Conservation (phyloP, 2,329 filamentous ascomycete species). For the Fusarium multiceps region DNA sequence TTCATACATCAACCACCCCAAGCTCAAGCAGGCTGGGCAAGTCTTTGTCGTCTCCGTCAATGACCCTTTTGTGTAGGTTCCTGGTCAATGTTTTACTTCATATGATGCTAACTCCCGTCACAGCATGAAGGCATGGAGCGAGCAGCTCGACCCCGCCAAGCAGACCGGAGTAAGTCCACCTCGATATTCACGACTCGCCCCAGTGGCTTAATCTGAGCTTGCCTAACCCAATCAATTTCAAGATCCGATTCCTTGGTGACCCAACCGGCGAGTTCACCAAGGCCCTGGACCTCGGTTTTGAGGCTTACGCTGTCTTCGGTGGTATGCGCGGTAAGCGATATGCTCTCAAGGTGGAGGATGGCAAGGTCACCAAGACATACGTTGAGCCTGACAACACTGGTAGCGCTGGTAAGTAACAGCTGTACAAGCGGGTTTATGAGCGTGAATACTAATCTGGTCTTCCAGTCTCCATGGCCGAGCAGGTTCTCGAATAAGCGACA, state of each 20-base stretch:
- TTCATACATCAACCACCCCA: constrained; percentile 83
- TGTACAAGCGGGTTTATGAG: not conserved
- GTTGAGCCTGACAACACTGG: constrained; percentile 92
- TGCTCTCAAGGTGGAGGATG: constrained; percentile 83
- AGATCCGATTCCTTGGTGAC: constrained; percentile 92
- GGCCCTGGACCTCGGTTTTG: constrained; percentile 84
- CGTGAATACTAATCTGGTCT: constrained; percentile 1
- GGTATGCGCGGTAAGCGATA: constrained; percentile 88
- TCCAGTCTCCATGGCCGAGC: constrained; percentile 42
- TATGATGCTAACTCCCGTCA: constrained; percentile 14
- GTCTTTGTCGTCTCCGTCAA: constrained; percentile 95
- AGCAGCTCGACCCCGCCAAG: constrained; percentile 78
- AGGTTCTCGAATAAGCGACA: constrained; percentile 32
- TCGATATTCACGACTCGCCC: not conserved
- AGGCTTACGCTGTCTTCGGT: constrained; percentile 80
- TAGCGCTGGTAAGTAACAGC: constrained; percentile 71
- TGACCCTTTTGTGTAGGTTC: constrained; percentile 88
- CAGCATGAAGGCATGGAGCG: constrained; percentile 91
- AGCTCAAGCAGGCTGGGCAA: constrained; percentile 81
- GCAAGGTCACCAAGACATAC: constrained; percentile 82
- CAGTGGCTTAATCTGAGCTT: not conserved
- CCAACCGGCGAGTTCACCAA: constrained; percentile 83
- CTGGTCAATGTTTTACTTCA: not conserved
- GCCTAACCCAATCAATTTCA: constrained; percentile 8
- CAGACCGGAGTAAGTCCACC: constrained; percentile 76